These are phyloP conservation scores for Malassezia obtusa DNA, from an alignment of 1,284 basidiomycete species.

Conservation along the genomic window DNA sequence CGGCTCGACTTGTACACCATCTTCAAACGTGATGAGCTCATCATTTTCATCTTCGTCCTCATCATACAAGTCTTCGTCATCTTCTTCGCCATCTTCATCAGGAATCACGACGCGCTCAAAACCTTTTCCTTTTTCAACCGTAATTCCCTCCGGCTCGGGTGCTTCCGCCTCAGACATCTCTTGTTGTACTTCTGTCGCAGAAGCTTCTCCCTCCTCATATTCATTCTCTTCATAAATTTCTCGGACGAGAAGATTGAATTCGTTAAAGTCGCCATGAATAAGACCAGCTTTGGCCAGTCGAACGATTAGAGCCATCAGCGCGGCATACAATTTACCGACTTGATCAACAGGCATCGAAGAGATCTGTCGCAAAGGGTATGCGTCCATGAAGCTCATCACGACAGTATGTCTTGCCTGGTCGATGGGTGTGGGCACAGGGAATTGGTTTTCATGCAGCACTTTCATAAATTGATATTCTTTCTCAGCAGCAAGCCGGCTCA, in stretches of 20 bases:
- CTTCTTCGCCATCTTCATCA: conserved; percentile 1
- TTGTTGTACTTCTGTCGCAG: neutral
- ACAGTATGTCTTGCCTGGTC: conserved; percentile 91
- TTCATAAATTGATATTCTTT: conserved; percentile 99
- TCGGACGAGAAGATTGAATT: conserved; percentile 93
- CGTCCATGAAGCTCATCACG: conserved; percentile 90
- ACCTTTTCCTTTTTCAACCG: conserved; percentile 33
- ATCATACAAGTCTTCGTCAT: conserved; percentile 13
- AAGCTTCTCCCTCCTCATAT: conserved; percentile 7
- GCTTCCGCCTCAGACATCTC: neutral
- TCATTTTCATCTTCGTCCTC: conserved; percentile 24
- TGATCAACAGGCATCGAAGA: conserved; percentile 62
- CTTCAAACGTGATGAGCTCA: conserved; percentile 58
- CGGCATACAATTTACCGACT: conserved; percentile 76
- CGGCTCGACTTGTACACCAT: conserved; percentile 64
- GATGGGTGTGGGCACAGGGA: conserved; percentile 84
- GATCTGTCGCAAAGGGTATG: conserved; percentile 92
- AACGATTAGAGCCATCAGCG: conserved; percentile 89
- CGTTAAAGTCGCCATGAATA: conserved; percentile 98
- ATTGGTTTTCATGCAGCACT: conserved; percentile 82
- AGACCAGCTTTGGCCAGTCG: conserved; percentile 83
- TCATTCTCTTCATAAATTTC: conserved; percentile 32
- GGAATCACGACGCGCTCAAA: conserved; percentile 28
- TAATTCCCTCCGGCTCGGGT: conserved; percentile 18
- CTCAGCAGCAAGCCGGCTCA: conserved; percentile 87